phyloP scores from a whole-genome alignment of 78 protist genomes.

The Dictyostelium discoideum region DNA sequence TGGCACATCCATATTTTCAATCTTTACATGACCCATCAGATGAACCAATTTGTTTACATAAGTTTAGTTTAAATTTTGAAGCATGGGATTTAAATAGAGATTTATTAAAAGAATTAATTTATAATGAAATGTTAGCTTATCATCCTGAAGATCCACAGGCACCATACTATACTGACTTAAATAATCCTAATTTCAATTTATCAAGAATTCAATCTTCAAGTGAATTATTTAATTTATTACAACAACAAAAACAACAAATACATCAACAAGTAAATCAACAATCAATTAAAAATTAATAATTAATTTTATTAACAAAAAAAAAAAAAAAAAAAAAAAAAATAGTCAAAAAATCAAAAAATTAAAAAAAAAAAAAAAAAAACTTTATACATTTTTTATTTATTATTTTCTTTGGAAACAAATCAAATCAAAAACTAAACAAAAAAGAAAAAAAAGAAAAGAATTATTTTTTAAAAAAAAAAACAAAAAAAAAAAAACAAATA shows the following conservation, averaged over 20 bases:
- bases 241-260: slow-evolving; percentile 52
- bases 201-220: neutral
- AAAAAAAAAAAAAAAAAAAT: neutral
- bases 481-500: too few species aligned
- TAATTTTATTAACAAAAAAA: neutral
- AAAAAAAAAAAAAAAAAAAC: neutral
- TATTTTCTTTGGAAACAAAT: neutral
- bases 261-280: slow-evolving; percentile 31
- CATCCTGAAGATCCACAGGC: slow-evolving; percentile 56
- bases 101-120: slow-evolving; percentile 52
- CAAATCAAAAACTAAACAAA: too few species aligned
- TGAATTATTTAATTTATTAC: neutral
- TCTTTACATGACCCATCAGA: slow-evolving; percentile 76
- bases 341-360: neutral
- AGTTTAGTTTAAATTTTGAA: slow-evolving; percentile 73
- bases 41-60: slow-evolving; percentile 72
- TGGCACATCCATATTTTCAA: slow-evolving; percentile 89
- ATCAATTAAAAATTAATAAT: neutral
- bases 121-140: slow-evolving; percentile 72
- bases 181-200: slow-evolving; percentile 1
- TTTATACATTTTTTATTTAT: too few species aligned
- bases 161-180: neutral
- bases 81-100: slow-evolving; percentile 67
- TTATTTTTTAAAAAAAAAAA: too few species aligned
- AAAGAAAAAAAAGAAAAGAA: neutral